phyloP scores from a whole-genome alignment of 805 yeast genomes.

The Metschnikowia bowlesiae region DNA sequence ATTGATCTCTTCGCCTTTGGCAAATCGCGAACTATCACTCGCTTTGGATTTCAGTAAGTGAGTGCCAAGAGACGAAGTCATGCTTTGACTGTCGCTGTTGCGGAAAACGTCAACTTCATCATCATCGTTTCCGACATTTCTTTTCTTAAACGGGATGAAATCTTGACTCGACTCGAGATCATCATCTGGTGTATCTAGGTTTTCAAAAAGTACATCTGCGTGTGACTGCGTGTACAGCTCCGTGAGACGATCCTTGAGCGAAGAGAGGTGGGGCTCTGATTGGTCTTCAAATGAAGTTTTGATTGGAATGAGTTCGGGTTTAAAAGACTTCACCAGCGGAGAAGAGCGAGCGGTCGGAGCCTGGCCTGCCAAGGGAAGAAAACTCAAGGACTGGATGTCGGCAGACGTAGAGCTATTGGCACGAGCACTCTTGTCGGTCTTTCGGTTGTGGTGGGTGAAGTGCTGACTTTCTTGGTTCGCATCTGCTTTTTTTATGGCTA shows the following conservation, averaged over 20 bases:
- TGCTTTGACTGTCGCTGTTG: background rate
- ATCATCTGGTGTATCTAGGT: conserved; percentile 10
- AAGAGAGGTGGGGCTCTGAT: conserved; percentile 13
- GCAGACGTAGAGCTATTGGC: conserved; percentile 9
- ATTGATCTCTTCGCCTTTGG: background rate
- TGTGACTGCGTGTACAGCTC: conserved; percentile 10
- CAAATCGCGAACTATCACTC: background rate
- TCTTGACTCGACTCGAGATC: conserved; percentile 5
- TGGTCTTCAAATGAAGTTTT: conserved; percentile 30
- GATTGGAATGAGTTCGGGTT: conserved; percentile 35
- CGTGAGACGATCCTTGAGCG: conserved; percentile 16
- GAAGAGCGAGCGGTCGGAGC: conserved; percentile 23
- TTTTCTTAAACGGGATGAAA: conserved; percentile 4
- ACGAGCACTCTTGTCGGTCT: conserved; percentile 7
- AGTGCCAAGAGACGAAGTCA: background rate
- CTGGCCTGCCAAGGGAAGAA: conserved; percentile 15
- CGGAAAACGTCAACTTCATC: background rate
- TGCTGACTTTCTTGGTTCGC: conserved; percentile 19
- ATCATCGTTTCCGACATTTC: background rate
- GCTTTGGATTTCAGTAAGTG: background rate
- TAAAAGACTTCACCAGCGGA: conserved; percentile 31
- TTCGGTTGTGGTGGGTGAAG: conserved; percentile 11
- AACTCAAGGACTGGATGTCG: conserved; percentile 12
- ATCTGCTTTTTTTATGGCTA: conserved; percentile 43
- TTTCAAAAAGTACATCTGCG: conserved; percentile 8